These are phyloP conservation scores for Peltaster fructicola DNA, from an alignment of 2,329 filamentous ascomycete species.

Conservation along the genomic window DNA sequence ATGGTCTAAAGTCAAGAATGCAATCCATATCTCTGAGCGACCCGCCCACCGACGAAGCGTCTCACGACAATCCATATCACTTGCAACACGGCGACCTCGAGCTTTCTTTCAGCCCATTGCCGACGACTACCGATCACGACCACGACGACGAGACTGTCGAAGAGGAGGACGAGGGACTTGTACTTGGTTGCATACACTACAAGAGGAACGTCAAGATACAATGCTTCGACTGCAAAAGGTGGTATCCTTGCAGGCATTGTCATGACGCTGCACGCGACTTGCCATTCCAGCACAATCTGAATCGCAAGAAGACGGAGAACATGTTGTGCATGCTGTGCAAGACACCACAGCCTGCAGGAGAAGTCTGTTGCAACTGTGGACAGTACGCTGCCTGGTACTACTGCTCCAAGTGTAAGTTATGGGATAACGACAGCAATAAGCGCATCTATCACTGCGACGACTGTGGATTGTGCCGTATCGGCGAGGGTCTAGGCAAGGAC, in stretches of 20 bases:
- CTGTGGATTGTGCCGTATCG: slow-evolving; percentile 86
- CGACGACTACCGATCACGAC: slow-evolving; percentile 16
- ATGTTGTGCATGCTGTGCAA: slow-evolving; percentile 97
- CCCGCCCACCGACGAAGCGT: too few relatives aligned
- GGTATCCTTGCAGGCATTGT: slow-evolving; percentile 92
- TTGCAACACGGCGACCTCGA: slow-evolving; percentile 17
- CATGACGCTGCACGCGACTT: slow-evolving; percentile 68
- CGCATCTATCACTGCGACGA: slow-evolving; percentile 92
- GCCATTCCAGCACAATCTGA: slow-evolving; percentile 34
- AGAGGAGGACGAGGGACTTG: slow-evolving; percentile 28
- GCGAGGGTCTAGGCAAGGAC: slow-evolving; percentile 82
- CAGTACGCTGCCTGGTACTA: slow-evolving; percentile 74
- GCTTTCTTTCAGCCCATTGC: slow-evolving; percentile 17
- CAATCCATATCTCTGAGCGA: too few relatives aligned
- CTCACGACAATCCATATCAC: slow-evolving; percentile 20
- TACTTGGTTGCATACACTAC: slow-evolving; percentile 79
- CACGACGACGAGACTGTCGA: slow-evolving; percentile 18
- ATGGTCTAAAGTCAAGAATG: too few relatives aligned
- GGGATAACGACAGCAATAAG: slow-evolving; percentile 84
- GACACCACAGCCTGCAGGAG: slow-evolving; percentile 64
- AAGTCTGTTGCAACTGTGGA: slow-evolving; percentile 61
- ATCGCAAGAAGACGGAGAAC: slow-evolving; percentile 69
- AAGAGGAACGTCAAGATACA: slow-evolving; percentile 91
- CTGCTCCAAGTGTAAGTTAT: slow-evolving; percentile 85
- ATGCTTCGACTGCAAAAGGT: slow-evolving; percentile 72